Base-by-base conservation (phyloP, 352 stramenopile genomes). In the Phytophthora hybrid region DNA sequence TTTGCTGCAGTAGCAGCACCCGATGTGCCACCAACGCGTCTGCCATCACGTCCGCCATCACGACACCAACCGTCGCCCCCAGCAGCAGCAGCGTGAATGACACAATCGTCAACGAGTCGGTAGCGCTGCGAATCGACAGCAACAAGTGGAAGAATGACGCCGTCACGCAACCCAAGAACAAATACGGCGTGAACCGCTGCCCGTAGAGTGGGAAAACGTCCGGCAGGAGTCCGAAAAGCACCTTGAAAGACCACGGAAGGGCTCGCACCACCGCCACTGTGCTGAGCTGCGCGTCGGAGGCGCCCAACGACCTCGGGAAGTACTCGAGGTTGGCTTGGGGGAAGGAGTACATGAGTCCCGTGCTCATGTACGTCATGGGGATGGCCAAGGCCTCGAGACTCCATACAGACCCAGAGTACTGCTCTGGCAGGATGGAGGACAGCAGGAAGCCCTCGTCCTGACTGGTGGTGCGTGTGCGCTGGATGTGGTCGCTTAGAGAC, bases 1-100 rank as follows among this genome's bases (percentile, higher is more conserved):
- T 44, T 16, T 72, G 62, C 37, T 76, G 52, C 13, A 76, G 49
- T 0, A 62, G 58, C 46, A 94, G 75, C 32, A 93, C 87, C 4
- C 84, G 84, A 59, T 84, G 84, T 2, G 84, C 83, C 16, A 95
- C 84, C 13, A 94, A 71, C 34, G 81, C 87, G 65, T 95, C 89
- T 51, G 81, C 82, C 87, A 95, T 95, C 57, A 95, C 89, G 71
- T 95, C 89, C 7, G 85, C 83, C 81, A 95, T 92, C 21, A 94
- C 88, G 26, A 93, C 88, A 10, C 87, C 89, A 23, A 92, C 68
- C 70, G 91, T 94, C 11, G 85, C 75, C 44, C 85, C 85, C 14
- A 92, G 76, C 32, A 95, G 78, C 47, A 94, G 77, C 54, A 92
- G 66, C 32, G 87, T 86, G 74, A 95, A 95, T 1, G 81, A 79